Base-by-base conservation (phyloP, 2,329 filamentous ascomycete genomes). In the Raffaelea albimanens region DNA sequence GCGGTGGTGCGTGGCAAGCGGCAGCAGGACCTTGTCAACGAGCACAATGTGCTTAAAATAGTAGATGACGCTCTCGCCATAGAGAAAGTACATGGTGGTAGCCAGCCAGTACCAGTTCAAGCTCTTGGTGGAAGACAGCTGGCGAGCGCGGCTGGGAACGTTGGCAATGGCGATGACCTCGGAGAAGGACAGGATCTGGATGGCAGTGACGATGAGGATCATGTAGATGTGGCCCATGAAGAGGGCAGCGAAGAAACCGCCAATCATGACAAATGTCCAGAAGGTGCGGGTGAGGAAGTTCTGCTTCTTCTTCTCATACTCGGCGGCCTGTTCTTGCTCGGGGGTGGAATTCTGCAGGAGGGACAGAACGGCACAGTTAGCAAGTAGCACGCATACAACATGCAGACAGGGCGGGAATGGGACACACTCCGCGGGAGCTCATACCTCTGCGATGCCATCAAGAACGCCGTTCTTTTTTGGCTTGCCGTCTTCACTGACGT, bases 41-140 rank as follows among this genome's bases (percentile, higher is more conserved):
- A 98, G 72, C 40, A 98, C 82, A 56, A 98, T 91, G 64, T 98
- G 93, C 76, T 98, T 98, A 71, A 98, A 98, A 70, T 98, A 98
- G 72, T 98, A 98, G 61, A 98, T 95, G 61, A 98, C 91, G 59
- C 88, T 96, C 70, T 98, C 93, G 61, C 93, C 93, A 63, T 98
- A 98, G 44, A 98, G 75, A 59, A 95, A 98, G 73, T 98, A 98
- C 91, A 98, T 97, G 57, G 91, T 95, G 22, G 87, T 88, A n/a
- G 89, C 93, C 46, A 98, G 76, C 73, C 95, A 98, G 67, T 98
- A 98, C 93, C 93, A 98, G 68, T 97, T 97, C 58, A 98, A 73
- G 56, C 87, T 89, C 72, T 96, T 96, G 55, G 91, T 96, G 58
- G 95, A 95, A 50, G 85, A 85, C 52, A 98, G 75, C 63, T 91